Base-by-base conservation (phyloP, 1,284 basidiomycete genomes). In the Leccinum angustisporum region DNA sequence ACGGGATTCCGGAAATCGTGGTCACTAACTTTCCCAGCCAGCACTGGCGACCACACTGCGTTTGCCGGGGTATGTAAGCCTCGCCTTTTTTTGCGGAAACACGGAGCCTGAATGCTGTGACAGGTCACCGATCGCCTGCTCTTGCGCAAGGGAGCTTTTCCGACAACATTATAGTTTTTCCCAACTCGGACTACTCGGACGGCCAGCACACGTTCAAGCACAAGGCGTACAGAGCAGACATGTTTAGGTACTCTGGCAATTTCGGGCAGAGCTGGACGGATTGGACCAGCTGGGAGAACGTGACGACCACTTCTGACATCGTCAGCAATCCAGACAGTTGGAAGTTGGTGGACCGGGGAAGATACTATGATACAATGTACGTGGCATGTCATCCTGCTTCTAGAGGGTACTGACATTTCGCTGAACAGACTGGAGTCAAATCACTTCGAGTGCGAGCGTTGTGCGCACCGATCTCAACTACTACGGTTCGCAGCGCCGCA, bases 321-420 rank as follows among this genome's bases (percentile, higher is more conserved):
- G 91, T 94, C 73, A 70, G 77, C 25, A 74, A 75, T 60, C 69
- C 79, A 13, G 79, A 80, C 13, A 83, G 84, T 60, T 95, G 90
- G 78, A 38, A 38, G 36, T 38, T 95, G 90, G 78, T 97, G 94
- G 94, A 68, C 79, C 1, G 94, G 94, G 6, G 76, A 91, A 61
- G 94, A 97, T 72, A 81, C 96, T 70, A 88, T 92, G 76, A 84
- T 95, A 21, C 93, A 96, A 80, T 96, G 90, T 92, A 66, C 67
- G 88, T 77, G 25, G 21, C 57, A 46, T 56, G 38, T 54, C 53
- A 18, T 25, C 21, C 8, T 30, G 33, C 21, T 36, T 46, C 10
- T 27, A 38, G 25, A 14, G 8, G 34, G n/a, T 25, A 16, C 16
- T 68, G 56, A 61, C 61, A 5, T 57, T 48, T 59, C 30, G n/a